Evolutionary conservation across 2,329 filamentous ascomycete species (phyloP).

Genomic region (Aspergillus bombycis): DNA sequence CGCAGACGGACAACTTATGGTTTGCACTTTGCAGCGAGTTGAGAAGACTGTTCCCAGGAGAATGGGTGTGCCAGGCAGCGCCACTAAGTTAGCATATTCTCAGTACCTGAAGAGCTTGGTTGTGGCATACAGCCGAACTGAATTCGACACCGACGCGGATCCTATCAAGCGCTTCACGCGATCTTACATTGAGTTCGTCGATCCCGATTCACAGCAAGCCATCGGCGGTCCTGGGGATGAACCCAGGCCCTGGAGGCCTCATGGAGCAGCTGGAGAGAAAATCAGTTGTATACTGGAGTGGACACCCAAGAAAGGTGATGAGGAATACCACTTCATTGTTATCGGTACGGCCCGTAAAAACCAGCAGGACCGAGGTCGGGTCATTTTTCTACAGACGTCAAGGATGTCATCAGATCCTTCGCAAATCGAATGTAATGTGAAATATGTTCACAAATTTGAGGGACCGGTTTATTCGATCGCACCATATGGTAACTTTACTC

Average conservation of each 20-base stretch:
- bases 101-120: constrained; percentile 51
- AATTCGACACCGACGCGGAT: constrained; percentile 28
- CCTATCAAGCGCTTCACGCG: constrained; percentile 37
- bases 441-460: constrained; percentile 40
- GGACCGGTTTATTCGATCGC: constrained; percentile 59
- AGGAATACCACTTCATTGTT: constrained; percentile 45
- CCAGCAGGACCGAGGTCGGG: constrained; percentile 36
- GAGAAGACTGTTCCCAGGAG: constrained; percentile 46
- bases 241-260: constrained; percentile 29
- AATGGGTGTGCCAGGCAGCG: constrained; percentile 45
- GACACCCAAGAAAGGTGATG: constrained; percentile 38
- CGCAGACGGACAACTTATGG: constrained; percentile 51
- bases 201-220: constrained; percentile 37
- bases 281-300: constrained; percentile 48
- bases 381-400: constrained; percentile 43
- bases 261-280: constrained; percentile 42
- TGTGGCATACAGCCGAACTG: constrained; percentile 47
- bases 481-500: constrained; percentile 47
- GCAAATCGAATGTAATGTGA: constrained; percentile 38
- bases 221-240: constrained; percentile 19
- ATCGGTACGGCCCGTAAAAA: constrained; percentile 41
- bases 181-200: constrained; percentile 43
- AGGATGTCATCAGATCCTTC: constrained; percentile 29
- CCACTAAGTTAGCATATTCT: constrained; percentile 50
- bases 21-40: constrained; percentile 50